phyloP scores from a whole-genome alignment of 2,329 filamentous ascomycete genomes.

The Monilinia polystroma region DNA sequence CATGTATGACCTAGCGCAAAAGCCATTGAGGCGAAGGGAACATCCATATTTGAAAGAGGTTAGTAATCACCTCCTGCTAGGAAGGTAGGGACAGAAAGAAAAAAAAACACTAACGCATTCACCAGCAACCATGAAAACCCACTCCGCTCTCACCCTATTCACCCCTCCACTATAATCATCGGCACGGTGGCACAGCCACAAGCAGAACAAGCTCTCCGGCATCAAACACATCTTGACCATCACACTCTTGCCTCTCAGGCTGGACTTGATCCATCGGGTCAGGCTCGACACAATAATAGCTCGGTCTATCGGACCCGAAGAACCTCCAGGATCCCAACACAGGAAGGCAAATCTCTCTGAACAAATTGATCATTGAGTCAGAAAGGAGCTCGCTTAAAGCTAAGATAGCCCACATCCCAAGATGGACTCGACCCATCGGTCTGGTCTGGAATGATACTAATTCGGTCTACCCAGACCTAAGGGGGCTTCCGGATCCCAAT shows the following conservation, averaged over 20 bases:
- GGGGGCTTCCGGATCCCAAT: conserved; percentile 40
- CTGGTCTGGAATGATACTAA: conserved; percentile 43
- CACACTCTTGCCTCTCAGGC: conserved; percentile 42
- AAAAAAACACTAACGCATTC: too few species aligned
- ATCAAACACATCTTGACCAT: conserved; percentile 38
- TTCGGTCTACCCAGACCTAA: conserved; percentile 42
- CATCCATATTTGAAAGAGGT: conserved; percentile 85
- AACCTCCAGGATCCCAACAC: conserved; percentile 41
- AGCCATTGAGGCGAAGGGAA: conserved; percentile 62
- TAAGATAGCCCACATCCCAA: neutral
- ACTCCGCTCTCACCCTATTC: too few species aligned
- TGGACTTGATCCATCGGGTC: conserved; percentile 43
- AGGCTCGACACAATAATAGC: conserved; percentile 42
- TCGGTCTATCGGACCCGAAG: conserved; percentile 42
- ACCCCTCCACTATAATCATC: too few species aligned
- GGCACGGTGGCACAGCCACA: conserved; percentile 28
- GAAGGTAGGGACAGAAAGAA: conserved; percentile 64
- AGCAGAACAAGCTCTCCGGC: conserved; percentile 38
- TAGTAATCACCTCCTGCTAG: conserved; percentile 74
- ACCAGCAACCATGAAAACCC: too few species aligned
- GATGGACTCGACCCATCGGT: neutral
- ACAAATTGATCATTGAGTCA: too few species aligned
- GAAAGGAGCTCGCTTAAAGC: too few species aligned
- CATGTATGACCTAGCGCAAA: conserved; percentile 51
- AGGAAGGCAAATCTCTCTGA: neutral